Percentiles rank a stretch among this genome's conserved stretches.
Conservation (phyloP, 2,329 filamentous ascomycete species). For the Calonectria pseudoreteaudii region DNA sequence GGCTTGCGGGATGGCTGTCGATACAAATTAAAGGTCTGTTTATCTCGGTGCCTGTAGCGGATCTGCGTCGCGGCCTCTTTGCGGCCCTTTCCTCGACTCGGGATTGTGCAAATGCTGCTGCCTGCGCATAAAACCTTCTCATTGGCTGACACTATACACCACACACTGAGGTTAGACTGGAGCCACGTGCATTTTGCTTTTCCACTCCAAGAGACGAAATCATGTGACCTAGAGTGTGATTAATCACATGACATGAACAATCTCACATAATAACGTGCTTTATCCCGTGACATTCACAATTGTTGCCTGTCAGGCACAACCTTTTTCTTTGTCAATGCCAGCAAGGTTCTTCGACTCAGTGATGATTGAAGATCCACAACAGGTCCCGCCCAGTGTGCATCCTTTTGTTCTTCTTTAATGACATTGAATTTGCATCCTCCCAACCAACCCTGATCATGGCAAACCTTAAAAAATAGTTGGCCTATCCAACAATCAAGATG, state of each 20-base stretch:
- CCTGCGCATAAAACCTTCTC: conserved; percentile 34
- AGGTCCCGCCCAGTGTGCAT: conserved; percentile 6
- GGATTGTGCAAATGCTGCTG: conserved; percentile 40
- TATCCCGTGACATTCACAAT: background rate
- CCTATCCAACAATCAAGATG: background rate
- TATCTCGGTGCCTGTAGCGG: conserved; percentile 48
- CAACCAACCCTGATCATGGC: background rate
- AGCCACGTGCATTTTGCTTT: background rate
- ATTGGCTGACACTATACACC: conserved; percentile 28
- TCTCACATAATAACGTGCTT: background rate
- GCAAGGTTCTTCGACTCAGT: background rate
- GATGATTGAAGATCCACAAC: conserved; percentile 6
- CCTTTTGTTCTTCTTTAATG: background rate
- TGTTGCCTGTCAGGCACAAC: background rate
- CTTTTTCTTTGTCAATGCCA: background rate
- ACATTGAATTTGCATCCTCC: background rate
- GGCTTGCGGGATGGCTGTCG: conserved; percentile 7
- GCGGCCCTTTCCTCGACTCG: conserved; percentile 39
- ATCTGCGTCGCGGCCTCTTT: conserved; percentile 42
- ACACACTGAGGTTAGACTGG: background rate
- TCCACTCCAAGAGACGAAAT: background rate
- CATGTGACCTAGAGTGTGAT: background rate
- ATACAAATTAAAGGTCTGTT: conserved; percentile 36
- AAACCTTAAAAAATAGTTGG: background rate
- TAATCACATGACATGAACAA: background rate